A percentile compares a stretch with the other conserved stretches of the same genome.
Evolutionary conservation across 78 protist genomes (phyloP).

Genomic region (Dictyostelium citrinum): DNA sequence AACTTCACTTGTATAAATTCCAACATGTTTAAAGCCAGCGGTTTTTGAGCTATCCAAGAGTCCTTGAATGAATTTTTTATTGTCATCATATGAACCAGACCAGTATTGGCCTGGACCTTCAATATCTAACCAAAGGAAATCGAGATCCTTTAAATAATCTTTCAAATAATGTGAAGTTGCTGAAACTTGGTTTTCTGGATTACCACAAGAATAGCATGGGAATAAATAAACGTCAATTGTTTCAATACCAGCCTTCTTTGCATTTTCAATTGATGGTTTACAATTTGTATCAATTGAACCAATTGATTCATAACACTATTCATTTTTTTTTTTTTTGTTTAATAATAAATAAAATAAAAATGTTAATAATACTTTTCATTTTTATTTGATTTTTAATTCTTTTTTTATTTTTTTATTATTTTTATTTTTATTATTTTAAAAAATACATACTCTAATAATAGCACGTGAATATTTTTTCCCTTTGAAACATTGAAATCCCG

Average conservation of each 20-base stretch:
- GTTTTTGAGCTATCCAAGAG: constrained; percentile 1
- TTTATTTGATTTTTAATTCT: neutral
- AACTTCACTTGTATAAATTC: constrained; percentile 64
- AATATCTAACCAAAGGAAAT: constrained; percentile 75
- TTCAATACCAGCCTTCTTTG: constrained; percentile 34
- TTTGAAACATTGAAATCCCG: neutral
- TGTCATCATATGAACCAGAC: neutral
- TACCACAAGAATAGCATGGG: constrained; percentile 70
- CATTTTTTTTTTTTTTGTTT: neutral
- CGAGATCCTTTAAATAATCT: neutral
- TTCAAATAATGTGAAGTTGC: neutral
- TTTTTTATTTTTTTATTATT: neutral
- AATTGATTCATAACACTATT: constrained; percentile 5
- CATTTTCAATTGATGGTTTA: constrained; percentile 26
- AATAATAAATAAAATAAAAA: neutral
- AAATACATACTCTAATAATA: constrained; percentile 8
- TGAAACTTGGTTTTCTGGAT: constrained; percentile 26
- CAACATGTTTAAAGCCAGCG: constrained; percentile 39
- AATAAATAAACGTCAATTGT: constrained; percentile 62
- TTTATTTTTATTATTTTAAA: neutral
- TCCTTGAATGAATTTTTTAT: constrained; percentile 28
- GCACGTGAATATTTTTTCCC: constrained; percentile 7
- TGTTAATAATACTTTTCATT: neutral
- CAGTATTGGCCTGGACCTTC: constrained; percentile 76
- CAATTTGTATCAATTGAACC: constrained; percentile 22